Evolutionary conservation across 1,284 basidiomycete species (phyloP), one percentile per base, ranked within the genome.

Genomic region (Pseudozyma sp.): DNA sequence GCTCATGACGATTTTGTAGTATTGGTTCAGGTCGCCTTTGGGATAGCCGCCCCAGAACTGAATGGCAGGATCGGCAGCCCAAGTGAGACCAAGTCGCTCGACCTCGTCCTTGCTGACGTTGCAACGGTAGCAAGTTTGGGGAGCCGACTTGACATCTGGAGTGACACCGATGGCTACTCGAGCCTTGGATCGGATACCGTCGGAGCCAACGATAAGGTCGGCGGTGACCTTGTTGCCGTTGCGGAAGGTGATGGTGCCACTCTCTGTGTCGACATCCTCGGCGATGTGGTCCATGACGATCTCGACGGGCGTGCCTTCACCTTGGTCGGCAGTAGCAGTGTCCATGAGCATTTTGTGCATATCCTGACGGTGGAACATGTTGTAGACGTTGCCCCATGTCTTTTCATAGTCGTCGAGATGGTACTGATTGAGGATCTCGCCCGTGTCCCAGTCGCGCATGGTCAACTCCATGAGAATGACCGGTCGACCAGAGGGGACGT

Each of bases 181-280:
- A n/a, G 35, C 48, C 72, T 79, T 82, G 58, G 78, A 79, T 10
- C 83, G 70, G 14, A 84, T 82, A 7, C 90, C 90, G 72, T 91
- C 90, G 0, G 90, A 90, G 17, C 89, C 90, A 39, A 91, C 84
- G 51, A 91, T 86, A n/a, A 91, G 86, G 73, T 91, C 88, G 8
- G 87, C 88, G 2, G 75, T 65, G 45, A 90, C 57, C 14, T 82
- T 81, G 54, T 87, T 86, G 8, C 90, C 89, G 4, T 86, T 86
- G 10, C 85, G 83, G 13, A 90, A 81, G 0, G 76, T 86, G 19
- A 88, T 81, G 19, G 56, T 56, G 61, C 86, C 48, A 46, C 76
- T 55, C 8, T 81, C 82, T 79, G 84, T 65, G 59, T 81, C 73
- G 57, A 83, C 61, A 68, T 76, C 49, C 68, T 81, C 80, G 3